Conservation (phyloP, 768 basidiomycete species). For the Russula earlei region DNA sequence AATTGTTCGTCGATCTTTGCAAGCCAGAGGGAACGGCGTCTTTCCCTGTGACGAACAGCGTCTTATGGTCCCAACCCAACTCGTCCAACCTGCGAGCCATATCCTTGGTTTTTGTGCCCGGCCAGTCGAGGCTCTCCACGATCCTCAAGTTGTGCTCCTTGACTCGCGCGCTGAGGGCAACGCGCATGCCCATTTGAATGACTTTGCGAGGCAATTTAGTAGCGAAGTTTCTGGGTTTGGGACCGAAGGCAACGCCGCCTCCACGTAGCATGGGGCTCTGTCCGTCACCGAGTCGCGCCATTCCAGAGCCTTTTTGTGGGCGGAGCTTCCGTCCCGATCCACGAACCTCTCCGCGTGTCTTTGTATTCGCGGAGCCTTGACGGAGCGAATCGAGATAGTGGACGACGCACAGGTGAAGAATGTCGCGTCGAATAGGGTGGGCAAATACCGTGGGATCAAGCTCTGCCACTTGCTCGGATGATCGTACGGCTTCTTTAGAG, state of each 20-base stretch:
- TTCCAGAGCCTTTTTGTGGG: conserved; percentile 86
- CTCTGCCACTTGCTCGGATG: conserved; percentile 43
- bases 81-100: conserved; percentile 52
- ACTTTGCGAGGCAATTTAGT: conserved; percentile 91
- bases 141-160: conserved; percentile 66
- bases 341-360: conserved; percentile 82
- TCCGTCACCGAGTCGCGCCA: conserved; percentile 81
- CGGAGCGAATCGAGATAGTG: conserved; percentile 82
- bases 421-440: conserved; percentile 82
- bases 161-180: conserved; percentile 79
- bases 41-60: conserved; percentile 67
- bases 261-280: conserved; percentile 84
- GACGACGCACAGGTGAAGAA: conserved; percentile 85
- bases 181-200: conserved; percentile 84
- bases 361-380: conserved; percentile 88
- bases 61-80: conserved; percentile 55
- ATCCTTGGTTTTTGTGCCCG: conserved; percentile 58
- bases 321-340: conserved; percentile 86
- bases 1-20: conserved; percentile 55
- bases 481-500: conserved; percentile 30
- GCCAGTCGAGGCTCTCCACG: conserved; percentile 65
- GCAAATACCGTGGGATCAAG: conserved; percentile 79
- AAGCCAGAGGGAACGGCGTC: conserved; percentile 45
- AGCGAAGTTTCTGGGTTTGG: conserved; percentile 85
- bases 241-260: conserved; percentile 89